Evolutionary conservation across 495 filamentous ascomycete genomes (phyloP).

Genomic region (Aspergillus bridgeri): DNA sequence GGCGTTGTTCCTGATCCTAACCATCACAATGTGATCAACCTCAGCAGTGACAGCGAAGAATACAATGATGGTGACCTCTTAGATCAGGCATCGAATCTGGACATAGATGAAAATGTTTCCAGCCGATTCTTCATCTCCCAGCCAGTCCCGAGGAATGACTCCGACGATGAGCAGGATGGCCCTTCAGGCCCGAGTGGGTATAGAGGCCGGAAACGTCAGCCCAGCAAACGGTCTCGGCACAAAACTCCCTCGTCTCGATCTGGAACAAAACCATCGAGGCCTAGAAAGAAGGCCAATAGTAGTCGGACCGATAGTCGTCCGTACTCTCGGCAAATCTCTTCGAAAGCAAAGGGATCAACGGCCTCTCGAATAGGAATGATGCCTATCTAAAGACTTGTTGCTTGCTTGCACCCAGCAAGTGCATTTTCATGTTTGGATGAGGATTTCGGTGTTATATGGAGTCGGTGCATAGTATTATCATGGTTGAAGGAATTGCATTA

Average conservation of each 20-base stretch:
- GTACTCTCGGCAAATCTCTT: slow-evolving; percentile 25
- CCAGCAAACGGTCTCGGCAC: slow-evolving; percentile 30
- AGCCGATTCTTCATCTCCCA: slow-evolving; percentile 48
- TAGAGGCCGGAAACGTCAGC: slow-evolving; percentile 28
- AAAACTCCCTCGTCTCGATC: slow-evolving; percentile 25
- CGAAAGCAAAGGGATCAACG: slow-evolving; percentile 29
- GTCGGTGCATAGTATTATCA: neutral
- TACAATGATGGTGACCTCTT: slow-evolving; percentile 48
- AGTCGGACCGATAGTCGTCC: slow-evolving; percentile 24
- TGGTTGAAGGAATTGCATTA: slow-evolving; percentile 16
- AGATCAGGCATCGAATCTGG: slow-evolving; percentile 13
- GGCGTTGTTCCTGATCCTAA: slow-evolving; percentile 53
- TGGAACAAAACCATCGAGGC: slow-evolving; percentile 24
- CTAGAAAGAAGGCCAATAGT: slow-evolving; percentile 24
- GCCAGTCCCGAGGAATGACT: slow-evolving; percentile 21
- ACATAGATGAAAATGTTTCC: slow-evolving; percentile 31
- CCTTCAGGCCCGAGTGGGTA: slow-evolving; percentile 17
- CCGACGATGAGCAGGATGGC: slow-evolving; percentile 24
- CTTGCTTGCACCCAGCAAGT: slow-evolving; percentile 3
- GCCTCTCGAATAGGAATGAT: slow-evolving; percentile 43
- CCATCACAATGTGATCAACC: slow-evolving; percentile 63
- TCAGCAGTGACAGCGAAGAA: slow-evolving; percentile 57
- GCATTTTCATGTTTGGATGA: slow-evolving; percentile 15
- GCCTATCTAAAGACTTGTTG: slow-evolving; percentile 34
- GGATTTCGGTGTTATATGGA: slow-evolving; percentile 21